Evolutionary conservation across 192 early-diverging fungal genomes (phyloP), one percentile per base, ranked within the genome.

Genomic region (Mortierella hygrophila): DNA sequence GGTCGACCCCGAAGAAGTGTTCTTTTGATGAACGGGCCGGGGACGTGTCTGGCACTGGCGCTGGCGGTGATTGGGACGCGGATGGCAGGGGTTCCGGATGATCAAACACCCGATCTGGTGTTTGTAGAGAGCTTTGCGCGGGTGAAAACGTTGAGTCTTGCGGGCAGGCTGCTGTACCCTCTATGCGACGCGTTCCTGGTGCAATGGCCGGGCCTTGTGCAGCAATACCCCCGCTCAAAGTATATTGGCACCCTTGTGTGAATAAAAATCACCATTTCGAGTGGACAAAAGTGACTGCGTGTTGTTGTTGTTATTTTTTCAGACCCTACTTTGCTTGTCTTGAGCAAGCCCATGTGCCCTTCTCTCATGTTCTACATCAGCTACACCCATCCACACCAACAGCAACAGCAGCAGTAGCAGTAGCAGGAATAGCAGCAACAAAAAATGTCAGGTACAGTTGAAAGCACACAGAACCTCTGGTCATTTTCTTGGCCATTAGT

Each of bases 51-150:
- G 57, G 78, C 84, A 11, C 72, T 86, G 49, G 84, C 79, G 4
- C 71, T 86, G 65, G 79, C 79, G 13, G 84, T 86, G 29, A 81
- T 86, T 70, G 84, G 79, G 3, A 49, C 78, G 4, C 40, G 84
- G 29, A 78, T 86, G 65, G 18, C 74, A 29, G 84, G 84, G 20
- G 68, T 86, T 13, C 75, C 78, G 8, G 76, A 81, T 49, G 79
- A 80, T 4, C 75, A 68, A 54, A 86, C 84, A 2, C 79, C 84
- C 4, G 90, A 90, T 9, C 82, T 97, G 15, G 82, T 98, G 11
- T 98, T 95, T 89, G 88, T 99, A 4, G 98, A 99, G 89, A 97
- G 97, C 11, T 95, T 97, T 93, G 98, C 98, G 35, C 90, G 98
- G 21, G 97, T 99, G 0, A 73, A 89, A 13, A 89, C 90, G 4